Base-by-base conservation (phyloP, 129 eudicot species). In the Escallonia rubra region DNA sequence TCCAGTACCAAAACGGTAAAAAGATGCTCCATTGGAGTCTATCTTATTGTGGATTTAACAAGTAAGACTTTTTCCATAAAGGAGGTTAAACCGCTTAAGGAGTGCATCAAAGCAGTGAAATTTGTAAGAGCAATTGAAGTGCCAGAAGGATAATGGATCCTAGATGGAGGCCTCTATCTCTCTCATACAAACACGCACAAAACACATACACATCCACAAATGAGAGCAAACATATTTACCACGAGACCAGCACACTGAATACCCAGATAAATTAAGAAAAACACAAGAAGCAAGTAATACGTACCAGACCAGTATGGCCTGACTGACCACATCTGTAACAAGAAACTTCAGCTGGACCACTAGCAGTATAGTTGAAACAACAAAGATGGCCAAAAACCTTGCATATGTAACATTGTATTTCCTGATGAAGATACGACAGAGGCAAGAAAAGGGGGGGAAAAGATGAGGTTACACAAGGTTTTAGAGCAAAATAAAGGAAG, bases 301-400 rank as follows among this genome's bases (percentile, higher is more conserved):
- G 72, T 74, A 94, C 99, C 94, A 80, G 75, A 67, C 99, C 99
- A 75, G 83, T 78, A 75, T 94, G 99, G 38, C 97, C 96, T 52
- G 76, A 74, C 62, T 66, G 90, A 64, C 99, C 99, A 82, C 99
- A 94, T 83, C 87, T 86, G 71, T 93, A 94, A 76, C 99, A 94
- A 48, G 99, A 84, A 68, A 80, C 63, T 72, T 80, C 90, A 59
- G 63, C 69, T 39, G 77, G 88, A 62, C 74, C 79, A 63, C 64
- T 73, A 74, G 68, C 83, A 49, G 63, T 57, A 67, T 82, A 80
- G 51, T 74, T 64, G 34, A 64, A 80, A 73, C 99, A 94, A 72
- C 97, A 89, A 64, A 94, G 88, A 83, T 94, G 99, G 46, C 99
- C 99, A 75, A 78, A 82, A 51, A 74, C 65, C 80, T 81, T 79